phyloP scores from a whole-genome alignment of 148 eudicot genomes.

The Pouteria glomerata region DNA sequence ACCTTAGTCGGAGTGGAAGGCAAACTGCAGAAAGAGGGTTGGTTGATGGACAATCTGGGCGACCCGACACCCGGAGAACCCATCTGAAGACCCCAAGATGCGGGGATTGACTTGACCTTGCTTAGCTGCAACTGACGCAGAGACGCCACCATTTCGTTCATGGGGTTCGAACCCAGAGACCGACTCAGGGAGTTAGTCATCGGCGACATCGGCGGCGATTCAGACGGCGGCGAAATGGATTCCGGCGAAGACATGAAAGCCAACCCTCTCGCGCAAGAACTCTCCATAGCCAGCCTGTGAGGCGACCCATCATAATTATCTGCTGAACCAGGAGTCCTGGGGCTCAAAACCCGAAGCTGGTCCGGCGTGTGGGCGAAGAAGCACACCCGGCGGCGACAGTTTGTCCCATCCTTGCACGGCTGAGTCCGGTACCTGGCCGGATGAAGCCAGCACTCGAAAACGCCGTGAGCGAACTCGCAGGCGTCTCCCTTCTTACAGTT shows the following conservation, averaged over 20 bases:
- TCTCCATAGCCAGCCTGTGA: slow-evolving; percentile 8
- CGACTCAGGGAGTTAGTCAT: slow-evolving; percentile 22
- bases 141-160: slow-evolving; percentile 42
- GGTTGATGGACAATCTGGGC: slow-evolving; percentile 11
- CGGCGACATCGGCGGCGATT: slow-evolving; percentile 42
- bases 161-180: slow-evolving; percentile 25
- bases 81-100: slow-evolving; percentile 25
- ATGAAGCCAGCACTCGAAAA: slow-evolving; percentile 86
- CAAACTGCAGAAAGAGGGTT: slow-evolving; percentile 48
- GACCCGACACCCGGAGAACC: slow-evolving; percentile 31
- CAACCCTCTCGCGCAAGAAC: not conserved
- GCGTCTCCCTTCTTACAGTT: slow-evolving; percentile 57
- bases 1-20: slow-evolving; percentile 46
- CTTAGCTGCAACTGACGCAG: slow-evolving; percentile 59
- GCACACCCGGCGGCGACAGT: slow-evolving; percentile 58
- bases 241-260: slow-evolving; percentile 19
- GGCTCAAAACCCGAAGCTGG: slow-evolving; percentile 51
- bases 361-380: slow-evolving; percentile 80
- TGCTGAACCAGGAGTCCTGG: slow-evolving; percentile 5
- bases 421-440: slow-evolving; percentile 76
- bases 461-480: slow-evolving; percentile 79
- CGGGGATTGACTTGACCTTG: slow-evolving; percentile 45
- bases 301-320: slow-evolving; percentile 23
- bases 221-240: slow-evolving; percentile 23
- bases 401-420: slow-evolving; percentile 66